Evolutionary conservation across 2,329 filamentous ascomycete species (phyloP).

Genomic region (Parastagonospora nodorum): DNA sequence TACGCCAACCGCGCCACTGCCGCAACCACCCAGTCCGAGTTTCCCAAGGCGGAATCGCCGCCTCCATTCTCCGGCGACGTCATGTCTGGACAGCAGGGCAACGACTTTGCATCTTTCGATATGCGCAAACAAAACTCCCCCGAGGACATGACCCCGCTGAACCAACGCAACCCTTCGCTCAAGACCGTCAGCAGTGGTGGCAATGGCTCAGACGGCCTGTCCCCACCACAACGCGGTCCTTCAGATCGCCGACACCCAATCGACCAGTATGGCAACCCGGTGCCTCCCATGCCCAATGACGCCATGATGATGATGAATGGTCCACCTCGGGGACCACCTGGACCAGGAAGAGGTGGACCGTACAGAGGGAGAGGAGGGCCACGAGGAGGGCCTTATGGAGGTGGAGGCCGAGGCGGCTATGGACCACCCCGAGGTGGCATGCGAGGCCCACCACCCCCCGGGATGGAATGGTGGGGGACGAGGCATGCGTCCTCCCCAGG

Average conservation of each 20-base stretch:
- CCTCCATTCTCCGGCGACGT: constrained; percentile 57
- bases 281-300: constrained; percentile 51
- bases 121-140: constrained; percentile 61
- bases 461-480: constrained; percentile 48
- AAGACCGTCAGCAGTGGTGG: constrained; percentile 56
- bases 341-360: constrained; percentile 51
- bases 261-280: constrained; percentile 70
- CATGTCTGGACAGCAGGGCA: constrained; percentile 58
- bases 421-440: constrained; percentile 45
- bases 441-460: constrained; percentile 47
- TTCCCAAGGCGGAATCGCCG: constrained; percentile 59
- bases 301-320: constrained; percentile 52
- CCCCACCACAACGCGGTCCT: constrained; percentile 44
- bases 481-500: constrained; percentile 39
- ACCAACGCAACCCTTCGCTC: constrained; percentile 66
- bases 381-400: constrained; percentile 25
- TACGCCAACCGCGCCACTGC: constrained; percentile 60
- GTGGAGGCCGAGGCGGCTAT: constrained; percentile 43
- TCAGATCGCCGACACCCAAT: constrained; percentile 49
- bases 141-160: constrained; percentile 75
- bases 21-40: constrained; percentile 42
- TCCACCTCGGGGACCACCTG: constrained; percentile 45
- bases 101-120: constrained; percentile 69
- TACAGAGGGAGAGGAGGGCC: constrained; percentile 48
- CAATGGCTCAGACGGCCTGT: constrained; percentile 47